A percentile compares a stretch with the other conserved stretches of the same genome.
Evolutionary conservation across 176 grass and related monocot species (phyloP).

Genomic region (Bromus sterilis): DNA sequence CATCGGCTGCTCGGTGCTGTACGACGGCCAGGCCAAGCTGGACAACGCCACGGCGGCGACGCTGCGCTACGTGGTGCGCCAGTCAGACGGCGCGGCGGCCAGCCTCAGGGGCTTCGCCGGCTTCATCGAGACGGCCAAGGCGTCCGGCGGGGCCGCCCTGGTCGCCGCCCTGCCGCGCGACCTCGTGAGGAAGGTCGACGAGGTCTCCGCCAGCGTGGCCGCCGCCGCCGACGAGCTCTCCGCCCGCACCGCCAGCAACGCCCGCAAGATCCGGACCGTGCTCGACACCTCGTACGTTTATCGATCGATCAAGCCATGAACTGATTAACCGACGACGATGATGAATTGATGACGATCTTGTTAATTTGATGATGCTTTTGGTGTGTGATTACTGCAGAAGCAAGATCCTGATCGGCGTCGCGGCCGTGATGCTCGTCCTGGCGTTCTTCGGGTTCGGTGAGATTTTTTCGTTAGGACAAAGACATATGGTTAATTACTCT

Average conservation of each 20-base stretch:
- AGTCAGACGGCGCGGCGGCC: slow-evolving; percentile 43
- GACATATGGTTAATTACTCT: neutral
- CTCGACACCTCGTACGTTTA: slow-evolving; percentile 45
- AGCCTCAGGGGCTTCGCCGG: slow-evolving; percentile 45
- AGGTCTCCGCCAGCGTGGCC: slow-evolving; percentile 9
- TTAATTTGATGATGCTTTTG: neutral
- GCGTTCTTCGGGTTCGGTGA: slow-evolving; percentile 66
- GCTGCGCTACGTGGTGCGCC: slow-evolving; percentile 48
- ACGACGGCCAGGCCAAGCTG: slow-evolving; percentile 60
- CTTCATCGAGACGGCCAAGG: slow-evolving; percentile 54
- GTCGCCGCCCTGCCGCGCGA: neutral
- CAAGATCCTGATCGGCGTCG: slow-evolving; percentile 42
- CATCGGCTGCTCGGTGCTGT: slow-evolving; percentile 58
- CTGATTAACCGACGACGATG: neutral
- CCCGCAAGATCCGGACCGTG: slow-evolving; percentile 41
- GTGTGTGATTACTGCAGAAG: slow-evolving; percentile 39
- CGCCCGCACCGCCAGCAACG: slow-evolving; percentile 46
- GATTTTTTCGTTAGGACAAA: neutral
- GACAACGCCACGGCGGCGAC: slow-evolving; percentile 48
- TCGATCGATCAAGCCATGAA: neutral
- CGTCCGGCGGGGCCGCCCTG: slow-evolving; percentile 6
- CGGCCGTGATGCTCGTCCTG: slow-evolving; percentile 50
- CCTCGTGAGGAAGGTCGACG: slow-evolving; percentile 38
- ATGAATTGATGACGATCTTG: neutral
- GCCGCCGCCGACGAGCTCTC: slow-evolving; percentile 33